Base-by-base conservation (phyloP, 2,329 filamentous ascomycete genomes). In the Aureobasidium leucospermi region DNA sequence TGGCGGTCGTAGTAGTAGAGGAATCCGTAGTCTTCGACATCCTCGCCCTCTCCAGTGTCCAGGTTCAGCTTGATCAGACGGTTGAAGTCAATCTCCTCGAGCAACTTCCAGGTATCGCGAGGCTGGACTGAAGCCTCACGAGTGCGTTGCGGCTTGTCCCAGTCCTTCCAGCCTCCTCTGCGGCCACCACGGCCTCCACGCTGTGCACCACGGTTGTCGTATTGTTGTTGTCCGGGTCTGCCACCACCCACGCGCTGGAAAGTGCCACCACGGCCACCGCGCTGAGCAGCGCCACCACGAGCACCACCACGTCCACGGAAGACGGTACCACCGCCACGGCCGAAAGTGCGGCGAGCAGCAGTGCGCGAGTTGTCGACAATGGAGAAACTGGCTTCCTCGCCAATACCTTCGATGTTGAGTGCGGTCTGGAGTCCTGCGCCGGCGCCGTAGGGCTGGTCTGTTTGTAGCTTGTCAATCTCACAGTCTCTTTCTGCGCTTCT, bases 11-110 rank as follows among this genome's bases (percentile, higher is more conserved):
- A 99, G 83, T 94, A 90, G 85, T 97, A 93, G 59, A 99, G 82
- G 86, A 97, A 99, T 65, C 94, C 94, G 74, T 96, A 97, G 75
- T 85, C 86, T 67, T 96, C 93, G 63, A 99, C 78, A 71, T 99
- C 94, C 78, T 99, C 94, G 70, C 94, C 94, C 56, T 96, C 90
- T 67, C 93, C 90, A 15, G 91, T 87, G 69, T 97, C 94, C 63
- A 99, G 83, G 78, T 96, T 99, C 69, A 99, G 84, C 83, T 99
- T 99, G 67, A 85, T 82, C 67, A 99, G 84, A 66, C 94, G 88
- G 79, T 90, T 93, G 79, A 96, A 99, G 76, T 99, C 94, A 74
- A 99, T 96, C 82, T 99, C 94, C 79, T 99, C 94, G 69, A 96
- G 81, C 78, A 99, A 84, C 71, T 85, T 83, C 94, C 94, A 99